These are phyloP conservation scores for Carex myosuroides DNA, from an alignment of 176 grass and related monocot species.

Conservation along the genomic window DNA sequence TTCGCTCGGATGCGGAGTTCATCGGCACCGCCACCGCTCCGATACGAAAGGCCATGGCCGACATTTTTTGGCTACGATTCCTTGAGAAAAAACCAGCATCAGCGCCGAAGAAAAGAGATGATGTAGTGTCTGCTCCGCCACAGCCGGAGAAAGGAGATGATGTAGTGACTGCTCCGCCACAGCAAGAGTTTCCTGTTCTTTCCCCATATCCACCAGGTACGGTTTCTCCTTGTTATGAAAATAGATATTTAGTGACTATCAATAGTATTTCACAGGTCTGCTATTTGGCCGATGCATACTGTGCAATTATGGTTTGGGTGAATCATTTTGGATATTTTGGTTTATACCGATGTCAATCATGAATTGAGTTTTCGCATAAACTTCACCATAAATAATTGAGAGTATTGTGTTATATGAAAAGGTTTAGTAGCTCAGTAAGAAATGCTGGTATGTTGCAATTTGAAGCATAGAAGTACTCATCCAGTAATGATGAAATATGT, in stretches of 20 bases:
- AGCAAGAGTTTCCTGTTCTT: constrained; percentile 24
- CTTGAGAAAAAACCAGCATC: constrained; percentile 43
- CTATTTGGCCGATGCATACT: background rate
- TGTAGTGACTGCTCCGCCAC: background rate
- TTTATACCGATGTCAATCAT: background rate
- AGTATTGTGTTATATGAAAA: background rate
- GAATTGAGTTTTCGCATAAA: constrained; percentile 18
- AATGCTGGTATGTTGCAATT: constrained; percentile 21
- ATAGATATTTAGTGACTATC: background rate
- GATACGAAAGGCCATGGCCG: constrained; percentile 26
- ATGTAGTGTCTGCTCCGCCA: background rate
- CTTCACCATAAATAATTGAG: constrained; percentile 3
- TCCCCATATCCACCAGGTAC: constrained; percentile 53
- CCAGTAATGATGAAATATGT: background rate
- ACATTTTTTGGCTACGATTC: constrained; percentile 75
- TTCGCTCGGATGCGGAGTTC: constrained; percentile 52
- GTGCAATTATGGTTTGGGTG: background rate
- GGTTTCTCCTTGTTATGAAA: constrained; percentile 6
- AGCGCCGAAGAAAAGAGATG: background rate
- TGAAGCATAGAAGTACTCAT: no score
- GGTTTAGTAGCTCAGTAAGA: constrained; percentile 18
- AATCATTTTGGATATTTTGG: background rate
- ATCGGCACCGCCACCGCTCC: constrained; percentile 31
- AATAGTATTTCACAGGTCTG: constrained; percentile 9
- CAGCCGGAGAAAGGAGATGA: background rate